Base-by-base conservation (phyloP, 2,329 filamentous ascomycete species). In the Raffaelea deltoideospora region DNA sequence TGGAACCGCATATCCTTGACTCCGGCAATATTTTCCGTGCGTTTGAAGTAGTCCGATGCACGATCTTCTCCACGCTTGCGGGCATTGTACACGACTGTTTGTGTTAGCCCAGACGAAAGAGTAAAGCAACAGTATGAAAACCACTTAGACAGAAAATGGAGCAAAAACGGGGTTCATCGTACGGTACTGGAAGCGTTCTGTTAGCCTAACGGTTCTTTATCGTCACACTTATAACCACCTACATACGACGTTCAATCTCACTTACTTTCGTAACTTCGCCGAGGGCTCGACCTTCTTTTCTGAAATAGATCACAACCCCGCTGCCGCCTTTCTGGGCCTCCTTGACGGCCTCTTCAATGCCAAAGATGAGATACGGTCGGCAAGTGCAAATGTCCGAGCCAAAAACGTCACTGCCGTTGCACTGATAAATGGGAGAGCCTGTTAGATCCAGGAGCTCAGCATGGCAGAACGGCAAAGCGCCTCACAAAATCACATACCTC, bases 1-100 rank as follows among this genome's bases (percentile, higher is more conserved):
- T 96, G 90, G 68, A 96, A 96, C 28, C 90, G 78, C 88, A 96
- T 96, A 48, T 76, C 80, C 57, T 94, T 93, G 46, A 96, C 88
- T 42, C 90, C 90, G 9, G 90, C 90, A 54, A 98, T 92, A 55
- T 95, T 94, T 59, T 95, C 88, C n/a, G 88, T 96, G 39, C 90
- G 72, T 60, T 88, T 80, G 65, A 96, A 96, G 61, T 96, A 96
- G 56, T 93, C 85, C 48, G 80, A 88, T 18, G 86, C 86, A 41
- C 72, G 72, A 58, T 87, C 81, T 44, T 75, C 71, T 45, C 80
- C 80, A 48, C 81, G 76, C 61, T 88, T 90, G 45, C 79, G 68
- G 35, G 81, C 81, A 53, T 88, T 90, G 64, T 88, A 79, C 33
- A 78, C 73, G 42, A 78, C 68, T 63, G 43, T 41, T 37, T 29